A percentile compares a stretch with the other conserved stretches of the same genome.
phyloP scores from a whole-genome alignment of 139 green algal species.

The Nannochloris sp. region DNA sequence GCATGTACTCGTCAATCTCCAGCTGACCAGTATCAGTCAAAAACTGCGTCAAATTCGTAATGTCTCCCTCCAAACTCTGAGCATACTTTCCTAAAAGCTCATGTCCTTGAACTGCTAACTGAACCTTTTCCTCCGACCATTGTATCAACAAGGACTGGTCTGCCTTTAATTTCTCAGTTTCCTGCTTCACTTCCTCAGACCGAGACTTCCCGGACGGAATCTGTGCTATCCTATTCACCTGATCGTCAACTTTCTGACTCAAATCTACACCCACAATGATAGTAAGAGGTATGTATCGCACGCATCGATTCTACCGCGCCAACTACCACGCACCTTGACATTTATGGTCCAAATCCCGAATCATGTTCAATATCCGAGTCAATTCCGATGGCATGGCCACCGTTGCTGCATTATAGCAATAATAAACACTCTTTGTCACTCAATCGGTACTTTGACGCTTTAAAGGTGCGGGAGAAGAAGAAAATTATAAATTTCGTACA shows the following conservation, averaged over 20 bases:
- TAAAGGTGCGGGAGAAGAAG: background rate
- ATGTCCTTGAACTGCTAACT: slow-evolving; percentile 42
- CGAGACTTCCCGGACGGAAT: slow-evolving; percentile 32
- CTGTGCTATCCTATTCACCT: slow-evolving; percentile 12
- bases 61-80: slow-evolving; percentile 44
- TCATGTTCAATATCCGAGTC: slow-evolving; percentile 57
- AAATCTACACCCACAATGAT: background rate
- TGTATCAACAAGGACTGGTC: slow-evolving; percentile 62
- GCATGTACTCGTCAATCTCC: slow-evolving; percentile 3
- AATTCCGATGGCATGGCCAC: slow-evolving; percentile 53
- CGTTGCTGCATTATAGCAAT: slow-evolving; percentile 25
- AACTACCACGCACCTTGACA: slow-evolving; percentile 25
- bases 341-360: slow-evolving; percentile 62
- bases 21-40: background rate
- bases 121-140: slow-evolving; percentile 70
- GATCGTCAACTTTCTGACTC: background rate
- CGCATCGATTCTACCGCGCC: background rate
- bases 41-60: slow-evolving; percentile 33
- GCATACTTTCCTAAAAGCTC: slow-evolving; percentile 62
- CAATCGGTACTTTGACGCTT: background rate
- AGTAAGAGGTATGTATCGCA: too few relatives aligned
- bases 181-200: slow-evolving; percentile 24
- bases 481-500: slow-evolving; percentile 20
- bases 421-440: background rate
- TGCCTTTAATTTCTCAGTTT: slow-evolving; percentile 30